Base-by-base conservation (phyloP, 768 basidiomycete genomes). In the Boletus tomentosulus region DNA sequence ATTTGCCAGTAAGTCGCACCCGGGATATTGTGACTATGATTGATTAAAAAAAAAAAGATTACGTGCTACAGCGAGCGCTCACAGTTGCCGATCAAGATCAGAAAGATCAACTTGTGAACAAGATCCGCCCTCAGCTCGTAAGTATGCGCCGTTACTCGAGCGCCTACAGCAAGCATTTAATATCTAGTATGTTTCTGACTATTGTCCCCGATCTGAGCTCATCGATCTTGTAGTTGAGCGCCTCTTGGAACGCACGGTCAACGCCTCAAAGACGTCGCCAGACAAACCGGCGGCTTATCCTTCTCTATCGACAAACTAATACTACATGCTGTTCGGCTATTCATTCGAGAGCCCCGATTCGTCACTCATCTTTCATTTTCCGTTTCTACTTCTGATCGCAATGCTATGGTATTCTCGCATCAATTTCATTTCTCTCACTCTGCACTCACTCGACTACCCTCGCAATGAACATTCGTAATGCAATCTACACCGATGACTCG, bases 11-110 rank as follows among this genome's bases (percentile, higher is more conserved):
- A 65, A 66, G 92, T 81, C 25, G 3, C n/a, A 15, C 10, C 1
- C 44, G 35, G 48, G 3, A 15, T 6, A 47, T 54, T 1, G 45
- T 43, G 31, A 50, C 48, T 3, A 30, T 51, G 42, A 38, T 45
- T 59, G 27, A 57, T 52, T 9, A 9, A 42, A 4, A 10, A 52
- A 42, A 42, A 22, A 12, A 53, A 92, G 90, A 93, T 69, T 94
- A 92, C 65, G 92, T 94, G 54, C 77, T 93, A 42, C 92, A 93
- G 67, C 81, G 87, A 30, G 87, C 89, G 2, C 72, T 95, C 50
- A 73, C 72, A 22, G 79, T 86, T 19, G 84, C 81, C 4, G 86
- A 86, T 57, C 83, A 79, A 15, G 80, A 87, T 25, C 92, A 95
- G 72, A 82, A 81, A 68, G 84, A 86, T 46, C 66, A 69, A 11